Evolutionary conservation across 2,329 filamentous ascomycete species (phyloP), one percentile per base, ranked within the genome.

Genomic region (Epichloe aotearoae): DNA sequence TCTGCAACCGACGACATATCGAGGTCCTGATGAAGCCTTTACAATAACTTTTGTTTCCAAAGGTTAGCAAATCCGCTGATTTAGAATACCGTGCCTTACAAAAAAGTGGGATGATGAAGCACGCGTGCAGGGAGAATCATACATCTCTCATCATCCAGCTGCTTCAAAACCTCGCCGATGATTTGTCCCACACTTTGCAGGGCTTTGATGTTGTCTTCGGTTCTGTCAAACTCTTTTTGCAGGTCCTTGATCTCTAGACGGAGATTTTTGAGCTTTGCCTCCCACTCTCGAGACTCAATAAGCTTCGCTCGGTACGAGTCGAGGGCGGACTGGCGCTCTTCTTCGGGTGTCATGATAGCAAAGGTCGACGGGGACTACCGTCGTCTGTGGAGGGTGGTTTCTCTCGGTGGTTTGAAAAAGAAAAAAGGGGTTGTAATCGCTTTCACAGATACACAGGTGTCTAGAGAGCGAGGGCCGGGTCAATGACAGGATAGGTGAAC

Each of bases 131-230:
- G 8, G 42, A 17, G 8, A 17, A 56, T 39, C 87, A 68, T 75
- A 96, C 91, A 98, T 83, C 93, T 79, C 76, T 98, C 94, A 63
- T 98, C 93, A 65, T 98, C 93, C 57, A 98, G 79, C 75, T 98
- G 94, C 76, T 98, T 98, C 64, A 98, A 74, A 54, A 98, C 94
- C 72, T 98, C 93, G 62, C 93, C 93, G 69, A 98, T 97, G 70
- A 98, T 98, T 74, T 98, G 93, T 47, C 93, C 93, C 50, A 98
- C 93, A 69, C 93, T 97, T 75, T 98, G 93, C 64, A 98, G 75
- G 58, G 93, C 93, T 76, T 98, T 98, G 77, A 98, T 97, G 73
- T 97, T 97, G 59, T 98, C 94, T 68, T 98, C 93, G 50, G 93
- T 97, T 59, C 91, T 83, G 68, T 98, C 91, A 64, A 90, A 98